Evolutionary conservation across 768 basidiomycete genomes (phyloP), one percentile per base, ranked within the genome.

Genomic region (Daedaleopsis nitida): DNA sequence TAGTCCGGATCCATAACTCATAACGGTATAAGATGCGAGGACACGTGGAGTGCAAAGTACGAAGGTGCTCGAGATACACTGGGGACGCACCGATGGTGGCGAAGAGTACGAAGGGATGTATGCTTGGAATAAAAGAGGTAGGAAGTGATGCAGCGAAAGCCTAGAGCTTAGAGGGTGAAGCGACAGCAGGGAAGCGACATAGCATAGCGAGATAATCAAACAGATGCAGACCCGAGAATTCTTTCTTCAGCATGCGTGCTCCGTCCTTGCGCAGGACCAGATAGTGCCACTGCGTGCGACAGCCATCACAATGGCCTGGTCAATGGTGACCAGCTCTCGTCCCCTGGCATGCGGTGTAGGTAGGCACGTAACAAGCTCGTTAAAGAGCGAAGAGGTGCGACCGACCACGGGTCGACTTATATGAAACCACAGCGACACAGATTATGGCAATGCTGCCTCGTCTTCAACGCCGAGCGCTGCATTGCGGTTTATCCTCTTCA

Each of bases 161-260:
- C 27, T 32, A 32, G 27, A 32, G 27, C 27, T 32, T 32, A 32
- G 7, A 32, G 7, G 27, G 42, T 43, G 50, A 9, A 45, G 39
- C 44, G 39, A 45, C 50, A 52, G 35, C 51, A 23, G 51, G 39
- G 57, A 58, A 50, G 57, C 52, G 34, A 62, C 59, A 63, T 59
- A 60, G 62, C 65, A 66, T 66, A 66, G 57, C 65, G 59, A 60
- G 62, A 66, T 58, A 51, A 62, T 57, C 56, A 62, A 53, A 59
- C 54, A 61, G 44, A 60, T 50, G 45, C 37, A 37, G 43, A 38
- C 52, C 50, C 47, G 10, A 53, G 34, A 32, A 16, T 55, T 14
- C 49, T 21, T 32, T 1, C n/a, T 19, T 27, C 35, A 21, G 13
- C 32, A 44, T 32, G 57, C 34, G 6, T 50, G 35, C 42, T 47